Percentiles rank a stretch among this genome's conserved stretches.
Evolutionary conservation across 345 rosid genomes (phyloP).

Genomic region (Litchi chinensis): DNA sequence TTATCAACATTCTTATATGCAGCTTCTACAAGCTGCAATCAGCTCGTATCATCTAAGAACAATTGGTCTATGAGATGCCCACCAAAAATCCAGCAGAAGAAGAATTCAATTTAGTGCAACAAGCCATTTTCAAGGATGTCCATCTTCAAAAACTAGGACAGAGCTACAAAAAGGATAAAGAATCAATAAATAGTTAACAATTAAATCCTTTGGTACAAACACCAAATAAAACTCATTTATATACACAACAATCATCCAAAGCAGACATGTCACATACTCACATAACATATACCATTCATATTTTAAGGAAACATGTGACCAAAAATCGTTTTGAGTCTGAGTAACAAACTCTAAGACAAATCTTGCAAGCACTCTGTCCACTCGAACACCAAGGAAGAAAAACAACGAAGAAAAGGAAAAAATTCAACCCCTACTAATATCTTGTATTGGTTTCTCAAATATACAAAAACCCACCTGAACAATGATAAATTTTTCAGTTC

Average conservation of each 20-base stretch:
- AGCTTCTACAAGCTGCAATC: constrained; percentile 82
- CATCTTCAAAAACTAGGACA: constrained; percentile 28
- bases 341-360: neutral
- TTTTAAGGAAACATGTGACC: neutral
- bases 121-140: constrained; percentile 20
- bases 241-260: neutral
- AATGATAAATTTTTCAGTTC: neutral
- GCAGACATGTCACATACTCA: neutral
- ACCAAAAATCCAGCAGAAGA: constrained; percentile 13
- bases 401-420: neutral
- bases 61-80: constrained; percentile 26
- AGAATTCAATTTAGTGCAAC: constrained; percentile 6
- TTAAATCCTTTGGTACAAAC: neutral
- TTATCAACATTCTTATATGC: constrained; percentile 75
- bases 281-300: neutral
- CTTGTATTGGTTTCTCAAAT: neutral
- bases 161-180: constrained; percentile 29
- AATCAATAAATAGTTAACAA: constrained; percentile 3
- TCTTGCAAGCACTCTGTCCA: neutral
- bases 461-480: neutral
- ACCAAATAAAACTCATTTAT: neutral
- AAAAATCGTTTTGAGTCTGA: neutral
- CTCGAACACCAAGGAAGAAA: neutral
- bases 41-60: constrained; percentile 50
- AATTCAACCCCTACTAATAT: neutral